These are phyloP conservation scores for barley (Hordeum vulgare) DNA, from an alignment of 176 grass and related monocot species.

Conservation along the genomic window DNA sequence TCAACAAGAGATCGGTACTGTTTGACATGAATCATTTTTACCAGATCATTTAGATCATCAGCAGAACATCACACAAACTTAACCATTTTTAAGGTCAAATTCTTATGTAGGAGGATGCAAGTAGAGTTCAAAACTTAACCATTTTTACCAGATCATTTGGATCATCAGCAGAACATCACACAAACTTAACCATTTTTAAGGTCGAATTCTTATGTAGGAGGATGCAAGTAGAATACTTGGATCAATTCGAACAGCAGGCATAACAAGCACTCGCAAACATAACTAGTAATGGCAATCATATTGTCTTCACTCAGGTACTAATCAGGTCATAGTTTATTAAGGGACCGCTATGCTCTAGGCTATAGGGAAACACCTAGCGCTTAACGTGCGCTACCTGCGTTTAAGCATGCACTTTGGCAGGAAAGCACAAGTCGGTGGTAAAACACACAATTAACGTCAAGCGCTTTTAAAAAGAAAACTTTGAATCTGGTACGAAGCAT, in stretches of 20 bases:
- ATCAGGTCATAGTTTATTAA: background rate
- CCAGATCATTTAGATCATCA: background rate
- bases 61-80: background rate
- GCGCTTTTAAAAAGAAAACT: too few species aligned
- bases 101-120: background rate
- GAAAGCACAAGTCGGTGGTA: too few species aligned
- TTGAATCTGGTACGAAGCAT: background rate
- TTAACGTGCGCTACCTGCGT: too few species aligned
- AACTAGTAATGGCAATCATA: constrained; percentile 4
- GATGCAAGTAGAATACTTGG: background rate
- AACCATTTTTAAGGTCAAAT: background rate
- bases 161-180: background rate
- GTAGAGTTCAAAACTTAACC: background rate
- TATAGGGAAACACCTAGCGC: too few species aligned
- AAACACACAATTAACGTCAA: too few species aligned
- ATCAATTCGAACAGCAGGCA: background rate
- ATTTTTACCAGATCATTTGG: background rate
- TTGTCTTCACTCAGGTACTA: background rate
- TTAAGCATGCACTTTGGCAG: too few species aligned
- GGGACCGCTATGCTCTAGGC: too few species aligned
- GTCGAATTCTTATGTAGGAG: background rate
- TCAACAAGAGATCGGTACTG: background rate
- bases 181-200: background rate
- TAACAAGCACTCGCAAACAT: background rate
- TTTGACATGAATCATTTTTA: background rate